Evolutionary conservation across 2,329 filamentous ascomycete genomes (phyloP).

Genomic region (Epichloe gansuensis): DNA sequence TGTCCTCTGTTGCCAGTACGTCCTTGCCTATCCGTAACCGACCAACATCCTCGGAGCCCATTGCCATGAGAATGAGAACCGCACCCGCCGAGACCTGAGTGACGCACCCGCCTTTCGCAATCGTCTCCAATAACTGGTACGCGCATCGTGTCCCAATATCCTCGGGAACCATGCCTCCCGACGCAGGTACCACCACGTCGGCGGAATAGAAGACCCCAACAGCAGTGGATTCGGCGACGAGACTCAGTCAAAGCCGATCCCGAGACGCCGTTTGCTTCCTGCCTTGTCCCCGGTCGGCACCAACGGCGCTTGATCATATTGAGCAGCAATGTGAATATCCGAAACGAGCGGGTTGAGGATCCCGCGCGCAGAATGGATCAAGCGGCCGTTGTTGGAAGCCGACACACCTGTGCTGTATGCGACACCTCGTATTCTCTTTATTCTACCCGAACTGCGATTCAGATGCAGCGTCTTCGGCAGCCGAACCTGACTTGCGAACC

Average conservation of each 20-base stretch:
- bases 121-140: conserved; percentile 74
- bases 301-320: conserved; percentile 57
- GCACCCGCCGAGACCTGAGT: conserved; percentile 59
- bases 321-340: conserved; percentile 82
- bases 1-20: conserved; percentile 67
- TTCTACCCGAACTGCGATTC: conserved; percentile 64
- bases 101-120: conserved; percentile 73
- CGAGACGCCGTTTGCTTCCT: conserved; percentile 51
- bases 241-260: conserved; percentile 79
- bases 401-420: conserved; percentile 89
- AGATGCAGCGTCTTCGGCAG: conserved; percentile 90
- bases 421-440: conserved; percentile 83
- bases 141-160: conserved; percentile 84
- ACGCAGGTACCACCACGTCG: conserved; percentile 62
- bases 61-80: conserved; percentile 83
- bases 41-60: conserved; percentile 94
- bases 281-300: conserved; percentile 41
- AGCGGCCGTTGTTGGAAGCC: conserved; percentile 83
- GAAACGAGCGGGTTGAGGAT: conserved; percentile 75
- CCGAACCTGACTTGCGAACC: conserved; percentile 87
- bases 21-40: conserved; percentile 71
- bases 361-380: conserved; percentile 84
- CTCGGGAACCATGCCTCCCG: conserved; percentile 75
- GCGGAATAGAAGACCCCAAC: conserved; percentile 75
- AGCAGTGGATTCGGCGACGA: conserved; percentile 86